Conservation (phyloP, 176 grass and related monocot genomes). For the Oropetium thomaeum region DNA sequence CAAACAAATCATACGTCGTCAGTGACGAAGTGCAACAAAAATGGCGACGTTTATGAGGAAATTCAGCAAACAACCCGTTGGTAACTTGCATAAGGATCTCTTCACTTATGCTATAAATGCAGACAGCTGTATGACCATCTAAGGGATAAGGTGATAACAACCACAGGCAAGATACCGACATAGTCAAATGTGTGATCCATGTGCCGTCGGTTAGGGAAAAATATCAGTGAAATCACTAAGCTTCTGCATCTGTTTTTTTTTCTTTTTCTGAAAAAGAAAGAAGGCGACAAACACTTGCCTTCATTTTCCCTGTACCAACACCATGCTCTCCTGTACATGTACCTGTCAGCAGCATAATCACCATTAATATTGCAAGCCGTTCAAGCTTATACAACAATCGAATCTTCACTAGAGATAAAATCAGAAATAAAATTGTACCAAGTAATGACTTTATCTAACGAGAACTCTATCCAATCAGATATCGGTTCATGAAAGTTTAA, state of each 20-base stretch:
- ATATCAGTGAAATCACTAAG: not conserved
- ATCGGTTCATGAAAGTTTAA: not conserved
- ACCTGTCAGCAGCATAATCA: constrained; percentile 41
- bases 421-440: not conserved
- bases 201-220: not conserved
- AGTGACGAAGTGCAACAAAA: not conserved
- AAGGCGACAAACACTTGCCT: constrained; percentile 49
- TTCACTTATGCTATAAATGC: not conserved
- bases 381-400: not conserved
- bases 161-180: not conserved
- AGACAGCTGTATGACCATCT: not conserved
- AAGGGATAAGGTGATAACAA: not conserved
- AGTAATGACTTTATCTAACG: not conserved
- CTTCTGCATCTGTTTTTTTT: not conserved
- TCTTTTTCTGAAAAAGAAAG: not conserved
- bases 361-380: not conserved
- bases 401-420: not conserved
- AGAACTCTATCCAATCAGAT: not conserved
- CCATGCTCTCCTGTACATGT: constrained; percentile 98
- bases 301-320: constrained; percentile 98
- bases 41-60: not conserved
- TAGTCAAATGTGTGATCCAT: not conserved
- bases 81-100: not conserved
- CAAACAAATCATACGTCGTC: not conserved
- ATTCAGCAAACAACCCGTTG: not conserved